Base-by-base conservation (phyloP, 768 basidiomycete species). In the Porpolomopsis calyptriformis region DNA sequence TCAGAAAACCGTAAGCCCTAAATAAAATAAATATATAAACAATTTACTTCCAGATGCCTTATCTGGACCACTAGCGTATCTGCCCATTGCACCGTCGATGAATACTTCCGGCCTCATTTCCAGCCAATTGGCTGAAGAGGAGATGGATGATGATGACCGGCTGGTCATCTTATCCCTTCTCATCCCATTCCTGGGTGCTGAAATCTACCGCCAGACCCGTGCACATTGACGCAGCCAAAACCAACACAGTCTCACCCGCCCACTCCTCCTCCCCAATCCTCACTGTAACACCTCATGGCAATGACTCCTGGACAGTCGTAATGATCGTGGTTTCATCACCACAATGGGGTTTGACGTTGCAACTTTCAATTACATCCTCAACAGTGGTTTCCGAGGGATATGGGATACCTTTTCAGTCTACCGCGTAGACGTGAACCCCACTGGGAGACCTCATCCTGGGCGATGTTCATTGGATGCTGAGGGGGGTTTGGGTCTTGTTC, bases 291-390 rank as follows among this genome's bases (percentile, higher is more conserved):
- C 66, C 24, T 60, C 69, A 7, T 72, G 67, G 69, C 64, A 64
- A 36, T 18, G 23, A 0, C 57, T 71, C 0, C 65, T 55, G 33
- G 42, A 48, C 0, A 61, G 59, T 31, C 52, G 45, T 8, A 58
- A 56, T 48, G 63, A 72, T 45, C 49, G 63, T 2, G 68, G 65
- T 4, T 72, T 63, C 49, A 73, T 74, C 26, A 72, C 66, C 0
- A 74, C 67, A 0, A 71, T 71, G 68, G 66, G 69, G 1, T 62
- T 70, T 48, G 59, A 71, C 56, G 57, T 63, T 2, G 44, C 11
- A 1, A 69, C 66, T 0, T 73, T 73, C 53, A 1, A 54, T 2
- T 48, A 42, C n/a, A 54, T 73, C 4, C 52, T 71, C 0, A 40
- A 53, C 1, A 47, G 47, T 0, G 57, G 68, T 2, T 74, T 74